Conservation (phyloP, 352 stramenopile species). For the Halophytophthora polymorphica region DNA sequence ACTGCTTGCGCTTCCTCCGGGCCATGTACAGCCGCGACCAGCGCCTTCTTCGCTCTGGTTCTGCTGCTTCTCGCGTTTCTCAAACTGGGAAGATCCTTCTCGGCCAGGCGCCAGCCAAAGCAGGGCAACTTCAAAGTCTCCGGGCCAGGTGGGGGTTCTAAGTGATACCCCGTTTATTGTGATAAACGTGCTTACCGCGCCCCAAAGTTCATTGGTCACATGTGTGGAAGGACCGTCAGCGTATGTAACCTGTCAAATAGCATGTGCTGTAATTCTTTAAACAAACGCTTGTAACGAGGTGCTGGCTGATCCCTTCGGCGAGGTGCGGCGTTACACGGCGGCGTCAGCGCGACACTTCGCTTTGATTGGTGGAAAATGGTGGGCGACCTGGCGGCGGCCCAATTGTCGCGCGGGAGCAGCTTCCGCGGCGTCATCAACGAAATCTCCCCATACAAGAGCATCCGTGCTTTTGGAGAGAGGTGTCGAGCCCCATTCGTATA, state of each 20-base stretch:
- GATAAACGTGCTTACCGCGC: neutral
- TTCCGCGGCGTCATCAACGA: neutral
- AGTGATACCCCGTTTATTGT: neutral
- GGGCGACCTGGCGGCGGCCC: neutral
- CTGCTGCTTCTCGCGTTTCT: neutral
- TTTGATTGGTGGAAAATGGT: constrained; percentile 4
- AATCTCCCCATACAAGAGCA: neutral
- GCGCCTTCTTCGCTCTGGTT: neutral
- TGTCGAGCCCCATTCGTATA: too few relatives aligned
- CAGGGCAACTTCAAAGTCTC: neutral
- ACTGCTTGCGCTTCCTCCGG: too few relatives aligned
- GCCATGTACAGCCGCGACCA: too few relatives aligned
- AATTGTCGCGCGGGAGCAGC: neutral
- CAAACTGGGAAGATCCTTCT: neutral
- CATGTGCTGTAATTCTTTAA: neutral
- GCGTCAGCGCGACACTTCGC: constrained; percentile 4
- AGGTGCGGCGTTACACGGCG: neutral
- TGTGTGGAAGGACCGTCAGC: too few relatives aligned
- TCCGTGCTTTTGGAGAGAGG: too few relatives aligned
- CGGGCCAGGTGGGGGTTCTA: neutral
- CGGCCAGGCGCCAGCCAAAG: neutral
- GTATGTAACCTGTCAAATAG: neutral
- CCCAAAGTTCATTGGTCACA: too few relatives aligned
- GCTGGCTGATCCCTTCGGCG: too few relatives aligned
- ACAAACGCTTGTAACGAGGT: neutral